Base-by-base conservation (phyloP, 1,284 basidiomycete species). In the Rhodotorula sp. region DNA sequence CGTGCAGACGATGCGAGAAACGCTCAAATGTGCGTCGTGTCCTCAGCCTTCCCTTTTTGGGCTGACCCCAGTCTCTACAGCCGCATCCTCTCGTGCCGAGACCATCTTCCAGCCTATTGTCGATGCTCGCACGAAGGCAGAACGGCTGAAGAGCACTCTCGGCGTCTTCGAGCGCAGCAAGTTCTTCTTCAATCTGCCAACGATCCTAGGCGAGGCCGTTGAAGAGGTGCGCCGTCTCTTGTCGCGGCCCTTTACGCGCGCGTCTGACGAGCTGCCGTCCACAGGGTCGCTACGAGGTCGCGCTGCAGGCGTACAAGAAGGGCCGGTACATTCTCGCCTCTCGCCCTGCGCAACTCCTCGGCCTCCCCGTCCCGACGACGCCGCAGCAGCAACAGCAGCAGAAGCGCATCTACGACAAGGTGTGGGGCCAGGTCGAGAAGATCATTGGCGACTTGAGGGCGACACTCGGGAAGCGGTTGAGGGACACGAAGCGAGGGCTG, bases 101-200 rank as follows among this genome's bases (percentile, higher is more conserved):
- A 92, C 96, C 77, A 93, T 99, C 14, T 99, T 97, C 81, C 87
- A 97, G 3, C 97, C 97, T 0, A 92, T 98, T 17, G 85, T 99
- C 50, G 96, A 99, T 81, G 98, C 97, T 77, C 90, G 94, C 7
- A 90, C 93, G 67, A 99, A 98, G 80, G 93, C 94, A 7, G 89
- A 93, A 80, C 93, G 96, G 81, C 84, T 99, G 14, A 88, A 93
- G 42, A 92, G 90, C 1, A 98, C 97, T 0, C 86, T 99, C 19
- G 90, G 92, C 54, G 93, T 99, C 12, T 98, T 99, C 77, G 96
- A 99, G 77, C 88, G 94, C 60, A 95, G 92, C 68, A 97, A 95
- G 78, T 99, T 98, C 86, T 93, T 99, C 81, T 99, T 99, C 87
- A 98, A 97, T 79, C 86, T 99, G 27, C 96, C 97, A 0, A 91